These are phyloP conservation scores for Gymnopilus dilepis DNA, from an alignment of 768 basidiomycete genomes.

Conservation along the genomic window DNA sequence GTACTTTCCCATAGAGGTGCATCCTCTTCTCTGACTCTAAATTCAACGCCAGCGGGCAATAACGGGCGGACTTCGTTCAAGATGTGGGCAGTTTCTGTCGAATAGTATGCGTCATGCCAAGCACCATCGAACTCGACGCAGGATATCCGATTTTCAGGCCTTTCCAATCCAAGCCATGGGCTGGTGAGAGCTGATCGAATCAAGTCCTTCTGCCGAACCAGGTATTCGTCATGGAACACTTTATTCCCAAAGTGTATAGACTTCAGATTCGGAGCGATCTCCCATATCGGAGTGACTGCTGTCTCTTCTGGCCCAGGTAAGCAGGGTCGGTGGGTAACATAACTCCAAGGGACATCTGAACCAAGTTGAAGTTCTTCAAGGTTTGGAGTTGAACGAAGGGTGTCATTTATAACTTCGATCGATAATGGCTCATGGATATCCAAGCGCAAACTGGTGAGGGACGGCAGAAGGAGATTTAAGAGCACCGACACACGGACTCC, in stretches of 20 bases:
- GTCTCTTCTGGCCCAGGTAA: neutral
- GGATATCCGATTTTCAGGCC: neutral
- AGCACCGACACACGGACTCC: neutral
- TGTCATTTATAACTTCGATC: neutral
- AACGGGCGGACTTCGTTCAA: neutral
- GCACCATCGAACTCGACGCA: neutral
- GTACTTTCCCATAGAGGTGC: neutral
- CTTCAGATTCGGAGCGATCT: conserved; percentile 4
- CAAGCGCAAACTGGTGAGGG: neutral
- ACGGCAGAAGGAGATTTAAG: neutral
- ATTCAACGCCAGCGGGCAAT: neutral
- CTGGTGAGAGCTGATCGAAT: neutral
- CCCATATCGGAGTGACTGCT: neutral
- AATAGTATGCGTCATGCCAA: neutral
- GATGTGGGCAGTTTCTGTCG: neutral
- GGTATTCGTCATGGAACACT: conserved; percentile 3
- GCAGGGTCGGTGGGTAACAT: neutral
- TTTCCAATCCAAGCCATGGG: neutral
- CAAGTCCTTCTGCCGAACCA: conserved; percentile 3
- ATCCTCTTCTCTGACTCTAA: neutral
- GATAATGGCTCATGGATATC: neutral
- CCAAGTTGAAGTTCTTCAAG: neutral
- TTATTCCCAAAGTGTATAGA: neutral
- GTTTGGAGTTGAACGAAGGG: neutral
- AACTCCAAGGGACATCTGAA: neutral